Evolutionary conservation across 176 grass and related monocot species (phyloP), one percentile per base, ranked within the genome.

Genomic region (Rhynchospora pubera): DNA sequence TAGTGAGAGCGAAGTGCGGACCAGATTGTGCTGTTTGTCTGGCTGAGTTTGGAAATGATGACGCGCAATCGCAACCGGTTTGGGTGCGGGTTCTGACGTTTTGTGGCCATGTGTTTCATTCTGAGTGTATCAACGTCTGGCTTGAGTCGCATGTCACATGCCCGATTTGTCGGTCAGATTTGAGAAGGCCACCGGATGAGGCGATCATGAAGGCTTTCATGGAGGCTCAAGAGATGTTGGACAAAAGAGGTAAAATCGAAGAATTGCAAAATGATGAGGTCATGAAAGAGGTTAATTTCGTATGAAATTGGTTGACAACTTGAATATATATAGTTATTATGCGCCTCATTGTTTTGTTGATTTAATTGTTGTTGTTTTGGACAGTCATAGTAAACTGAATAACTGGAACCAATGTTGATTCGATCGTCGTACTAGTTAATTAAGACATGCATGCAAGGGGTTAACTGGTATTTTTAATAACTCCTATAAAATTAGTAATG

Each of bases 141-240:
- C 77, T 80, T 30, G 56, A 80, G 16, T 80, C 32, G 57, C 77
- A 80, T 62, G 14, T 62, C 8, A 80, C 77, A 2, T 80, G 77
- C 28, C 77, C 77, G 30, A 60, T 23, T 46, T 80, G 77, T 62
- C 50, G 56, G 4, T 32, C 18, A 22, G 77, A 62, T 46, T 60
- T 62, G 57, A 16, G 77, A 60, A 45, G 57, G 10, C 28, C 44
- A 60, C 52, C 23, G 2, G 57, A 80, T 5, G 26, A 43, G 15
- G 8, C 3, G 67, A 71, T 47, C 18, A 2, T 47, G 43, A 71
- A 71, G 1, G 39, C 67, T 46, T 3, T 71, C 42, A 21, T 5
- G 67, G 67, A 70, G 11, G 67, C 42, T 46, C 44, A 69, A 15
- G 9, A 64, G 24, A 9, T 28, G 23, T 30, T 12, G 23, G 23